Base-by-base conservation (phyloP, 140 eudicot species). In the Bidens hawaiensis region DNA sequence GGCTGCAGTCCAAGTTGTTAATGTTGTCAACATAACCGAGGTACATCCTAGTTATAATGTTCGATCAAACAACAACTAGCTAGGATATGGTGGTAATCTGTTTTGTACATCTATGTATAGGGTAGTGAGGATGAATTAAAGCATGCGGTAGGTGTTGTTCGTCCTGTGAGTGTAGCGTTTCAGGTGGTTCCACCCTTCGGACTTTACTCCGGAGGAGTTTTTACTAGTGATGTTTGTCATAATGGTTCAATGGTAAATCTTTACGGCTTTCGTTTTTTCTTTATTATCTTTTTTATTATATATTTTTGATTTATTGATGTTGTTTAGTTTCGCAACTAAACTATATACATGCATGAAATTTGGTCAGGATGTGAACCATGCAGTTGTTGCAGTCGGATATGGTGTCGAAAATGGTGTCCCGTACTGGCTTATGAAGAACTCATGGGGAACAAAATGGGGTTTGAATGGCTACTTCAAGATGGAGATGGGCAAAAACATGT, bases 401-500 rank as follows among this genome's bases (percentile, higher is more conserved):
- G 99, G 99, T 26, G 96, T 80, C 26, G 95, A 87, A 88, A 27
- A 85, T 25, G 99, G 87, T 22, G 72, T 75, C 51, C 86, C 99
- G 1, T 93, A 93, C 31, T 93, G 99, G 99, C 87, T 93, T 24
- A 85, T 93, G 12, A 93, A 93, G 81, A 88, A 93, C 78, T 93
- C 99, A 11, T 93, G 99, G 99, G 99, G 99, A 14, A 88, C 76
- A 22, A 82, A 81, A 46, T 93, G 99, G 96, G 99, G 96, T 70
- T 73, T 78, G 65, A 45, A 79, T 19, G 99, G 96, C 28, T 93
- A 88, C 76, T 93, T 93, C 50, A 93, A 88, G 43, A 93, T 93
- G 96, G 96, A 93, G 71, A 72, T 85, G 94, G 99, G 95, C 22
- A 93, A 93, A 76, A 93, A 93, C 82, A 85, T 93, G 99, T 93